phyloP scores from a whole-genome alignment of 495 filamentous ascomycete genomes.

The Xylaria telfairii region DNA sequence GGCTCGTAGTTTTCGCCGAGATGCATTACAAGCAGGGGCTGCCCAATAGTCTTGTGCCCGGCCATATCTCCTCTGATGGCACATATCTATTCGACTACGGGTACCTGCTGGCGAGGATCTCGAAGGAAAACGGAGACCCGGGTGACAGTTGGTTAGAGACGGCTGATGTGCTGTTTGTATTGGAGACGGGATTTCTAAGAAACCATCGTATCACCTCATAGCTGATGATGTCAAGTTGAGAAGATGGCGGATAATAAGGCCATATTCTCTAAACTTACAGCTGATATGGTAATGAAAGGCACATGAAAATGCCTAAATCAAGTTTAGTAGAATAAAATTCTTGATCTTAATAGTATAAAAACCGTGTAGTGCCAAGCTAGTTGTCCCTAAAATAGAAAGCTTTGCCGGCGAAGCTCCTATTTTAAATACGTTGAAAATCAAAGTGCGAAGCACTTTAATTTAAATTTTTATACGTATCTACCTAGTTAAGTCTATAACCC shows the following conservation, averaged over 20 bases:
- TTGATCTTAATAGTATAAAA: too few relatives aligned
- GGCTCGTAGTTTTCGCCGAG: conserved; percentile 25
- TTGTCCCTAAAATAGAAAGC: too few relatives aligned
- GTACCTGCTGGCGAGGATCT: conserved; percentile 38
- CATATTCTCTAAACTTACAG: neutral
- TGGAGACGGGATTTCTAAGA: neutral
- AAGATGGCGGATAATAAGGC: neutral
- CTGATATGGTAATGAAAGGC: neutral
- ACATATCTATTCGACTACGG: conserved; percentile 48
- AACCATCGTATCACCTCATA: neutral
- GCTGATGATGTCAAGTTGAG: neutral
- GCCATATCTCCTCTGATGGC: conserved; percentile 29
- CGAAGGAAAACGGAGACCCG: conserved; percentile 32
- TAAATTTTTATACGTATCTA: too few relatives aligned
- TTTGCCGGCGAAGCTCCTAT: too few relatives aligned
- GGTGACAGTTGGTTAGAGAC: conserved; percentile 19
- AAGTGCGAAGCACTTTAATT: too few relatives aligned
- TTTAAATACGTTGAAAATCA: too few relatives aligned
- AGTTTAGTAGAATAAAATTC: too few relatives aligned
- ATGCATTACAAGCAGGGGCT: conserved; percentile 29
- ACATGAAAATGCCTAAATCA: neutral
- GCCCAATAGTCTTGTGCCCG: conserved; percentile 30
- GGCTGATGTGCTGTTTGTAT: neutral
- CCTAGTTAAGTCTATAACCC: too few relatives aligned
- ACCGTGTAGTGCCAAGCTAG: too few relatives aligned